phyloP scores from a whole-genome alignment of 805 yeast genomes.

The Komagataella ulmi region DNA sequence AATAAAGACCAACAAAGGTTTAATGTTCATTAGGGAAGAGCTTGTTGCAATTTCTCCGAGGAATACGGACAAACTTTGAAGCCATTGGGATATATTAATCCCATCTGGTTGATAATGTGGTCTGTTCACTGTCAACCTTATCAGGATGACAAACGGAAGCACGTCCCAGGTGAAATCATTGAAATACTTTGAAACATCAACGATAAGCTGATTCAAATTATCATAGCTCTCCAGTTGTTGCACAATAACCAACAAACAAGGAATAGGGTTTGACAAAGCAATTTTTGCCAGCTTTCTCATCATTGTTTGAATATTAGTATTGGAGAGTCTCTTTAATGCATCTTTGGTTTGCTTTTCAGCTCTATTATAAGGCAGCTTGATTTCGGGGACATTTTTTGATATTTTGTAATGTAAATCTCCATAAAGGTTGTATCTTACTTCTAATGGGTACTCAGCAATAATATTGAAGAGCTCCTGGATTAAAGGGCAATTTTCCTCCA shows the following conservation, averaged over 20 bases:
- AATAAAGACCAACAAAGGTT: conserved; percentile 46
- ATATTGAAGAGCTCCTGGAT: conserved; percentile 47
- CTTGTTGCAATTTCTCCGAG: conserved; percentile 57
- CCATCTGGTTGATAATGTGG: conserved; percentile 65
- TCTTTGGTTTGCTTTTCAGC: conserved; percentile 75
- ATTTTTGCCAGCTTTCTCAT: conserved; percentile 62
- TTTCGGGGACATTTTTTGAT: conserved; percentile 38
- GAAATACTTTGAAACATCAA: conserved; percentile 65
- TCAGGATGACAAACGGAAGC: conserved; percentile 56
- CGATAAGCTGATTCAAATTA: conserved; percentile 67
- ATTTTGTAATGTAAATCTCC: conserved; percentile 59
- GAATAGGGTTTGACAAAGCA: conserved; percentile 65
- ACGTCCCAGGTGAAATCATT: conserved; percentile 78
- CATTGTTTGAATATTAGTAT: conserved; percentile 61
- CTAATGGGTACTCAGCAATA: conserved; percentile 39
- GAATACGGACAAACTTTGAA: conserved; percentile 69
- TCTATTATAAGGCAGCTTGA: conserved; percentile 45
- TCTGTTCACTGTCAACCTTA: conserved; percentile 60
- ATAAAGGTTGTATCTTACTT: conserved; percentile 61
- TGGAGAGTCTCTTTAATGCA: conserved; percentile 67
- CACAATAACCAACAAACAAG: conserved; percentile 57
- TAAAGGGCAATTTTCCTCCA: conserved; percentile 43
- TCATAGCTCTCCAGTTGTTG: conserved; percentile 87
- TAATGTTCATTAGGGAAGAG: conserved; percentile 40
- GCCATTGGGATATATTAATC: conserved; percentile 70